Percentiles rank a stretch among this genome's conserved stretches.
Evolutionary conservation across 23 red algal species (phyloP).

Genomic region (Gracilaria domingensis): DNA sequence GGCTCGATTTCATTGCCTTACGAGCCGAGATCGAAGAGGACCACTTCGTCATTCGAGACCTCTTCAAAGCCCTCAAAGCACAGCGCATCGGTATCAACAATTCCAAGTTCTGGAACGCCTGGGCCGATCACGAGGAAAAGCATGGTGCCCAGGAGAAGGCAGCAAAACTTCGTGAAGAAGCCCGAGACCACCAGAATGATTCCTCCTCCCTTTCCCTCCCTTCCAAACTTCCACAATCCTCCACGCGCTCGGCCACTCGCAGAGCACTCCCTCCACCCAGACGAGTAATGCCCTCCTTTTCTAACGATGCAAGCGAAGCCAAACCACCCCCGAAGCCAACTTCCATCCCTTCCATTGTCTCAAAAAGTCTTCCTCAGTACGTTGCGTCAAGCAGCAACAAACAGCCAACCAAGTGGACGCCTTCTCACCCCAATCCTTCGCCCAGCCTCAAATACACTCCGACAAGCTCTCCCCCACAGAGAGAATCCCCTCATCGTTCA

Average conservation of each 20-base stretch:
- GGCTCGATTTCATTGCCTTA: slow-evolving; percentile 78
- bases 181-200: slow-evolving; percentile 25
- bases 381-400: background rate
- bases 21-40: slow-evolving; percentile 59
- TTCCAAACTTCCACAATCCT: background rate
- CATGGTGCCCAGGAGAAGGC: slow-evolving; percentile 72
- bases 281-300: background rate
- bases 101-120: slow-evolving; percentile 75
- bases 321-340: background rate
- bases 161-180: slow-evolving; percentile 82
- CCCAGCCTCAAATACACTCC: slow-evolving; percentile 2
- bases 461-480: background rate
- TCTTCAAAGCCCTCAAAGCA: slow-evolving; percentile 84
- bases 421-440: background rate
- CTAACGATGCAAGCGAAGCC: background rate
- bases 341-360: slow-evolving; percentile 9
- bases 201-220: slow-evolving; percentile 23
- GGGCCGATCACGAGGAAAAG: slow-evolving; percentile 79
- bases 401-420: background rate
- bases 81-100: slow-evolving; percentile 86
- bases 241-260: background rate
- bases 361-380: slow-evolving; percentile 23
- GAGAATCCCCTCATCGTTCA: background rate
- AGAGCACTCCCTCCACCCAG: background rate
- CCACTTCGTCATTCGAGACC: slow-evolving; percentile 65